Percentiles rank a stretch among this genome's conserved stretches.
phyloP scores from a whole-genome alignment of 2,329 filamentous ascomycete species.

The Trichoderma koningii region DNA sequence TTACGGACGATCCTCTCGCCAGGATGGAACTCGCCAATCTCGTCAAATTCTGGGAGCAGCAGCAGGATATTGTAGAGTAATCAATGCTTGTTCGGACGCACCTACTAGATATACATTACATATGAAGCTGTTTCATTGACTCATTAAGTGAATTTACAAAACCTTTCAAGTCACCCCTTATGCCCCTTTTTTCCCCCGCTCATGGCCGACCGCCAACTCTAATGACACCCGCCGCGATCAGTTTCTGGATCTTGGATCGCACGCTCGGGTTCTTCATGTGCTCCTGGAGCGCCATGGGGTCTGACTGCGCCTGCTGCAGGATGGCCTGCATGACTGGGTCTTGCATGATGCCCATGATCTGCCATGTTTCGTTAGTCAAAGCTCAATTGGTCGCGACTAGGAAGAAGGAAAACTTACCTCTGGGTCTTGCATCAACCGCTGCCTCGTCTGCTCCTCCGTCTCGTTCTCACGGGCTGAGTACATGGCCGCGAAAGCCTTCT shows the following conservation, averaged over 20 bases:
- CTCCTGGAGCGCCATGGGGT: constrained; percentile 89
- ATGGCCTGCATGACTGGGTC: constrained; percentile 98
- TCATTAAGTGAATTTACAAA: constrained; percentile 22
- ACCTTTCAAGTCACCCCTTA: background rate
- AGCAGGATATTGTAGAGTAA: no score
- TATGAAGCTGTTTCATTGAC: constrained; percentile 17
- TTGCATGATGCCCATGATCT: constrained; percentile 87
- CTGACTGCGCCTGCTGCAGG: constrained; percentile 90
- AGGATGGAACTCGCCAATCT: no score
- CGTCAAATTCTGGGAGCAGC: no score
- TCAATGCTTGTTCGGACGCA: no score
- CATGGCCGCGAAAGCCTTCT: constrained; percentile 89
- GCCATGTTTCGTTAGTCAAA: constrained; percentile 3
- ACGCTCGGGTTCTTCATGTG: constrained; percentile 95
- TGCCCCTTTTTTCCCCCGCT: background rate
- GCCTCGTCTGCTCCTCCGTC: constrained; percentile 92
- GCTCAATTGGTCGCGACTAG: background rate
- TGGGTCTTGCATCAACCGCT: constrained; percentile 85
- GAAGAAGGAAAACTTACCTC: constrained; percentile 61
- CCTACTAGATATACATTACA: background rate
- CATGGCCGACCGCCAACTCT: constrained; percentile 58
- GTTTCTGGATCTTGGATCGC: constrained; percentile 86
- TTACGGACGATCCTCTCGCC: no score
- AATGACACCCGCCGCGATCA: constrained; percentile 91
- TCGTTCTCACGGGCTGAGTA: constrained; percentile 90